Conservation (phyloP, 1,284 basidiomycete genomes). For the Rugosomyces carneus region DNA sequence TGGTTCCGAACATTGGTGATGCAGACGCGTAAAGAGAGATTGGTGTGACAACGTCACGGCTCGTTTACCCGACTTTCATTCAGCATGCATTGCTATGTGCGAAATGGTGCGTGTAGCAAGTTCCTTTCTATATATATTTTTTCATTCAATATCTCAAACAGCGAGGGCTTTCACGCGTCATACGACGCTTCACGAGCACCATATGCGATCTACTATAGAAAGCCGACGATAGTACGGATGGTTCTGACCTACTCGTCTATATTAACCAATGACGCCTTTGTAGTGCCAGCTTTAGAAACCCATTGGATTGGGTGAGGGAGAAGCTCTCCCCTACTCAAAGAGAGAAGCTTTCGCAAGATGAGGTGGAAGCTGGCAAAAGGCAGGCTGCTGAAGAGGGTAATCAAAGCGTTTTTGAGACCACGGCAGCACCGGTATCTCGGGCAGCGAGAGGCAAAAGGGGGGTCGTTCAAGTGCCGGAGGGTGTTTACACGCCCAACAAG, state of each 20-base stretch:
- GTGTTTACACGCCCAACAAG: constrained; percentile 11
- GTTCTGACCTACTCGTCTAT: neutral
- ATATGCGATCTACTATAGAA: constrained; percentile 5
- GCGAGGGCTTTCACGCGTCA: neutral
- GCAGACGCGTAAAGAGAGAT: constrained; percentile 5
- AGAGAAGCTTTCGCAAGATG: constrained; percentile 38
- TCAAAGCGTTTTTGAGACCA: constrained; percentile 52
- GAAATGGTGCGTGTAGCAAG: constrained; percentile 12
- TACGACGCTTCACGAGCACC: neutral
- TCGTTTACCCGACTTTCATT: constrained; percentile 6
- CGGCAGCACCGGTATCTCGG: constrained; percentile 18
- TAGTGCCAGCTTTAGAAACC: constrained; percentile 43
- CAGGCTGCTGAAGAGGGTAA: constrained; percentile 47
- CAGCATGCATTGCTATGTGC: constrained; percentile 17
- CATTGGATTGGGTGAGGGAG: constrained; percentile 59
- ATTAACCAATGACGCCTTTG: constrained; percentile 6
- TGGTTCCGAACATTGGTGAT: constrained; percentile 43
- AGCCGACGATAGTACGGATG: constrained; percentile 26
- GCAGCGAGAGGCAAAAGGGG: constrained; percentile 9
- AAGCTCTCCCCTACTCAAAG: constrained; percentile 46
- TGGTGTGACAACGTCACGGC: constrained; percentile 11
- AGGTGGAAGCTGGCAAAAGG: constrained; percentile 48
- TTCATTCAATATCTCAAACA: neutral
- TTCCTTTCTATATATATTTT: neutral
- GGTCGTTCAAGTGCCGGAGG: constrained; percentile 4